Evolutionary conservation across 331 rosid genomes (phyloP), one percentile per base, ranked within the genome.

Genomic region (Erythrophleum ivorense): DNA sequence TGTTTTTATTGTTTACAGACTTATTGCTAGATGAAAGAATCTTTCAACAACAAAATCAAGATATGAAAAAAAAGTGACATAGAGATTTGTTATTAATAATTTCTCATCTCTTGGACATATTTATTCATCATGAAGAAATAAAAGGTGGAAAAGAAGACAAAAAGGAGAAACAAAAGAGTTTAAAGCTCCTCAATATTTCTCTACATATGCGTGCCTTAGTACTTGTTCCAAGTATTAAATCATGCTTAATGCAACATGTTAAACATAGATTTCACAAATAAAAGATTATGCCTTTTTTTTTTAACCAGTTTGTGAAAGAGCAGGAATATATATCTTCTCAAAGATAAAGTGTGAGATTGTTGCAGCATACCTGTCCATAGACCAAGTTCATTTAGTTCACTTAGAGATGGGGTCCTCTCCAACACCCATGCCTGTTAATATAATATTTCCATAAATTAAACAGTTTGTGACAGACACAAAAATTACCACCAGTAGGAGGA

Each of bases 351-450:
- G 24, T 31, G 60, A 79, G 70, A 80, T 72, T 29, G 41, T 40
- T 64, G 69, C 48, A 45, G 75, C 82, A 74, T 86, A 95, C 99
- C 98, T 95, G 98, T 71, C 97, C 98, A 74, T 93, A 95, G 71
- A 95, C n/a, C 92, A 89, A 95, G 84, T 88, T 91, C 92, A 81
- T 93, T 95, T 45, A 95, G 89, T 57, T 91, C 98, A 89, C 97
- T 95, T 40, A 95, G 84, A 60, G 99, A 95, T 19, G 99, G 97
- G 66, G 97, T 89, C 87, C 95, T 93, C 94, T 93, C 99, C 91
- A 95, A 64, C 80, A 95, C 62, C 73, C 83, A 83, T 76, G 98
- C 98, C 99, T 93, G 92, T 81, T 68, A 80, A 72, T 84, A 43
- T 79, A 81, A 81, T 55, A 90, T 84, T 46, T 72, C 78, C 41